Evolutionary conservation across 1,284 basidiomycete genomes (phyloP).

Genomic region (Cryptococcus floricola): DNA sequence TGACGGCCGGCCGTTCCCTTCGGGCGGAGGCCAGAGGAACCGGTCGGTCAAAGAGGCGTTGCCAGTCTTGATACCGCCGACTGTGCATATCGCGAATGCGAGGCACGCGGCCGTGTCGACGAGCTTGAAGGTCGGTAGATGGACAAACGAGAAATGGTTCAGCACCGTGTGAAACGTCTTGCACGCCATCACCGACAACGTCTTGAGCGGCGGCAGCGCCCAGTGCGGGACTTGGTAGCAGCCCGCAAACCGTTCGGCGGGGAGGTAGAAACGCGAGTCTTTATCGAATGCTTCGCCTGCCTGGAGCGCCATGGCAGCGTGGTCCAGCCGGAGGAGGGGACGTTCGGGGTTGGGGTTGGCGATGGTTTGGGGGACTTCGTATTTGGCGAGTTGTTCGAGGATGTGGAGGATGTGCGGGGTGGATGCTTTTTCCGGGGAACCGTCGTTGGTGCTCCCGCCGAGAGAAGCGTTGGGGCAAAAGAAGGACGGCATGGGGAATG

Average conservation of each 20-base stretch:
- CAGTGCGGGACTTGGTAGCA: conserved; percentile 52
- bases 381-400: conserved; percentile 36
- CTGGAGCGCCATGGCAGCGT: conserved; percentile 7
- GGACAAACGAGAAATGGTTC: conserved; percentile 50
- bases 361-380: conserved; percentile 40
- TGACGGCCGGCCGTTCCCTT: background rate
- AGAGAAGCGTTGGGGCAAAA: conserved; percentile 22
- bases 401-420: conserved; percentile 25
- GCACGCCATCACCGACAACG: conserved; percentile 48
- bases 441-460: conserved; percentile 3
- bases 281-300: conserved; percentile 23
- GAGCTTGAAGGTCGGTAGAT: conserved; percentile 50
- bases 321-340: conserved; percentile 39
- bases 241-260: conserved; percentile 47
- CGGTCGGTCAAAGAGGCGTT: background rate
- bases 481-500: conserved; percentile 32
- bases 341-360: conserved; percentile 45
- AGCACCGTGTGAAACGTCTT: conserved; percentile 49
- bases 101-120: conserved; percentile 47
- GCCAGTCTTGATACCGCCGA: conserved; percentile 42
- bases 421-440: conserved; percentile 5
- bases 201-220: conserved; percentile 48
- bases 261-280: conserved; percentile 39
- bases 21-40: background rate
- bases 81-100: conserved; percentile 51